Base-by-base conservation (phyloP, 441 rosid species). In the Gossypium davidsonii region DNA sequence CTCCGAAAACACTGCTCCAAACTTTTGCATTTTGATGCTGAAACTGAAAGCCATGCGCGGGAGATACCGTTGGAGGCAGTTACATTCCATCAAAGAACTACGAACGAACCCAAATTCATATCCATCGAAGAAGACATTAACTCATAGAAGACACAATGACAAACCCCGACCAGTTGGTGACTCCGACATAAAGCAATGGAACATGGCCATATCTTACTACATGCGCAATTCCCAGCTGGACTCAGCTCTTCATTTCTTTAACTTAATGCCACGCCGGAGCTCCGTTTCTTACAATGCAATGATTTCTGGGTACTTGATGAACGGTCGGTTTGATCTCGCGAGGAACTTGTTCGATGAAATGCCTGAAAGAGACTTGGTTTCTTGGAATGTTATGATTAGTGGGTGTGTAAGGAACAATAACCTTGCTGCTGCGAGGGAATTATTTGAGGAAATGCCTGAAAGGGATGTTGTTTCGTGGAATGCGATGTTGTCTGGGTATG, bases 401-500 rank as follows among this genome's bases (percentile, higher is more conserved):
- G 89, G 89, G 72, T 84, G 77, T 71, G 83, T 82, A 1, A n/a
- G 81, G 75, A 84, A 81, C 51, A 79, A 76, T 77, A 77, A 72
- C 77, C 79, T 90, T 0, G 78, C 77, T 12, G 85, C 77, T 39
- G 93, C 93, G 0, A 80, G 87, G 31, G 82, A 74, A 1, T 73
- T 87, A 78, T 90, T 90, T 62, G 89, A 85, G 75, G 71, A 28
- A 58, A 87, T 90, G 90, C 83, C 87, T 2, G 79, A 78, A 71
- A 85, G 80, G 52, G 92, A 90, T 78, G 84, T 82, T 67, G 90
- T 87, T 25, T 84, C 95, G 5, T 90, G 93, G 96, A 90, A 89
- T 73, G 75, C 96, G 3, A 85, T 90, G 78, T 59, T 90, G 73
- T 90, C 93, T 0, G 96, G 96, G 12, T 90, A 87, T 67, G 96